Evolutionary conservation across 225 moss, liverwort and hornwort genomes (phyloP).

Genomic region (Thuidium tamariscinum): DNA sequence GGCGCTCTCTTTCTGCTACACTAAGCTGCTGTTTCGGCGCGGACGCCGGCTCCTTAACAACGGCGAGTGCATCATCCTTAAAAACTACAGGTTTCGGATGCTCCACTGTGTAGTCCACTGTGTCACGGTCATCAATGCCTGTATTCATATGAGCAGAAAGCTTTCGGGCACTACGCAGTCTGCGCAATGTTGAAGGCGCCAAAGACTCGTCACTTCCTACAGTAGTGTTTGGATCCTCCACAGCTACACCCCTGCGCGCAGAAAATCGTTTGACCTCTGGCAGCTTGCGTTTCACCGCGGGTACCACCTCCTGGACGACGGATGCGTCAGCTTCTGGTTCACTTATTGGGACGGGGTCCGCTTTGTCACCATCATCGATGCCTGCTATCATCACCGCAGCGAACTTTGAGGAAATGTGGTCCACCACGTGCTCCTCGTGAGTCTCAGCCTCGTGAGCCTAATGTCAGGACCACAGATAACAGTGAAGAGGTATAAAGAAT

Average conservation of each 20-base stretch:
- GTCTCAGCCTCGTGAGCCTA: background rate
- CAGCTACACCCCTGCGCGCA: background rate
- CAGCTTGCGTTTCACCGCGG: background rate
- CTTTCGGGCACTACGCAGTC: background rate
- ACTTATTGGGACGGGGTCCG: background rate
- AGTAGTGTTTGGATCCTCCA: background rate
- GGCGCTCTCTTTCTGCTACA: constrained; percentile 18
- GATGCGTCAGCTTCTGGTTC: background rate
- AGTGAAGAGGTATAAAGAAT: background rate
- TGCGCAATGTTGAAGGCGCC: background rate
- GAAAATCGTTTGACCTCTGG: constrained; percentile 9
- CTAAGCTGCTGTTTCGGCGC: constrained; percentile 4
- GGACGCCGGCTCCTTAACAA: background rate
- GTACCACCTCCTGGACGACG: background rate
- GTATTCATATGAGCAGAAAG: background rate
- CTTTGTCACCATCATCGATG: background rate
- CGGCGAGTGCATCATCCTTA: background rate
- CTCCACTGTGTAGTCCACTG: constrained; percentile 2
- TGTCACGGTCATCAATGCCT: constrained; percentile 19
- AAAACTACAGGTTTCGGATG: background rate
- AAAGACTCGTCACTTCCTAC: background rate
- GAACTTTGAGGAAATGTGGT: background rate
- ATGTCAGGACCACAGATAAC: background rate
- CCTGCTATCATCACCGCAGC: background rate
- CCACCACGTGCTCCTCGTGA: background rate